Evolutionary conservation across 139 green algal species (phyloP), one percentile per base, ranked within the genome.

Genomic region (Pycnococcus provasolii): DNA sequence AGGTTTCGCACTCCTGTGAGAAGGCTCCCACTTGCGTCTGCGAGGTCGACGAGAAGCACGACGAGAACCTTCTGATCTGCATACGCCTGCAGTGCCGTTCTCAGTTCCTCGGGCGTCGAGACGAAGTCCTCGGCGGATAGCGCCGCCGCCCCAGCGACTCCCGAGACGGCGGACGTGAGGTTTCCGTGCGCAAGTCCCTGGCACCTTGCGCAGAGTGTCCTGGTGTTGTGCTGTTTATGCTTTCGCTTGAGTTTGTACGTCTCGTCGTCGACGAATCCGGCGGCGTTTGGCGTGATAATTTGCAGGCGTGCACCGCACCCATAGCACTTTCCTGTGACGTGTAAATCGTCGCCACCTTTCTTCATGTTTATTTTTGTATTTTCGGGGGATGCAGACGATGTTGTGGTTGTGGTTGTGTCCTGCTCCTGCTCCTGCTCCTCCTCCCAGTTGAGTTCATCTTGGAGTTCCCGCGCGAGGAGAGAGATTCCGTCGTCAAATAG

Each of bases 21-120:
- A 13, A 91, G 81, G 65, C 66, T 90, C 26, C 90, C 90, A 3
- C 70, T 80, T 1, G 80, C 82, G 75, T 97, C 91, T 57, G 89
- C 61, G 43, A 96, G 67, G 76, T 97, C 91, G 50, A 95, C 83
- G 75, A 97, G 66, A 67, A 93, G 77, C 50, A 94, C 83, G 15
- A 89, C 7, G 26, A 26, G 26, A 26, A 26, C 26, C 26, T 26
- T 26, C 26, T 26, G 26, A 26, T 61, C 37, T 26, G 73, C 60
- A 51, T 94, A 78, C 60, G 77, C 71, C 77, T 83, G 73, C 41
- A 90, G 80, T 76, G 87, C 72, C 59, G 67, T 3, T n/a, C 85
- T 50, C 55, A 95, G 80, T 75, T 91, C 62, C 45, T 91, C 85
- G 7, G 89, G 89, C 0, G 76, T 85, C 1, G 89, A 58, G 66